Conservation (phyloP, 345 rosid species). For the Salix udensis region DNA sequence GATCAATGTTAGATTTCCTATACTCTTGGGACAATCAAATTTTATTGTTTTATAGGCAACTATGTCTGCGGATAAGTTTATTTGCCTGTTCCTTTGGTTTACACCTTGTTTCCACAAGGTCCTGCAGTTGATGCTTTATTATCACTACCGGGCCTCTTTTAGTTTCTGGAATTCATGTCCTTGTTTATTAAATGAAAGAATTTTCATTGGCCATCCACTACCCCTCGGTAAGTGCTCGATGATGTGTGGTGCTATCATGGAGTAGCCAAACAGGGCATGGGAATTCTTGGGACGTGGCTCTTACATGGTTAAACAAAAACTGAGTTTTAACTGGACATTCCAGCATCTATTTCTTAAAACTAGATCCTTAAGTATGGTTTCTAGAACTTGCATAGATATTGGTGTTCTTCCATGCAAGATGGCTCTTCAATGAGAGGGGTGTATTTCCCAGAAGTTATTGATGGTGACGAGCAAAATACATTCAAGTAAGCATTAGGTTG, state of each 20-base stretch:
- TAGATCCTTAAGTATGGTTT: neutral
- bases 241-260: neutral
- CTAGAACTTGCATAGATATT: neutral
- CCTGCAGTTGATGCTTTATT: neutral
- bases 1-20: constrained; percentile 2
- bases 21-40: constrained; percentile 2
- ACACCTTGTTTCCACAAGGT: constrained; percentile 7
- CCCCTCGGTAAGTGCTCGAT: neutral
- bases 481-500: neutral
- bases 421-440: neutral
- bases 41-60: neutral
- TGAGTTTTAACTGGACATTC: neutral
- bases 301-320: neutral
- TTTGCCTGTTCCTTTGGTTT: neutral
- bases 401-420: neutral
- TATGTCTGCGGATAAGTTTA: neutral
- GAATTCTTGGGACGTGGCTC: neutral
- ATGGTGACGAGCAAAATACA: neutral
- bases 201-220: neutral
- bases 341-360: neutral
- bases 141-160: neutral
- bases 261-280: neutral
- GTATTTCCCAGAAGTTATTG: neutral
- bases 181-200: neutral
- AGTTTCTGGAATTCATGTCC: neutral